A percentile compares a stretch with the other conserved stretches of the same genome.
These are phyloP conservation scores for Tuber microsphaerosporum DNA, from an alignment of 495 filamentous ascomycete genomes.

Conservation along the genomic window DNA sequence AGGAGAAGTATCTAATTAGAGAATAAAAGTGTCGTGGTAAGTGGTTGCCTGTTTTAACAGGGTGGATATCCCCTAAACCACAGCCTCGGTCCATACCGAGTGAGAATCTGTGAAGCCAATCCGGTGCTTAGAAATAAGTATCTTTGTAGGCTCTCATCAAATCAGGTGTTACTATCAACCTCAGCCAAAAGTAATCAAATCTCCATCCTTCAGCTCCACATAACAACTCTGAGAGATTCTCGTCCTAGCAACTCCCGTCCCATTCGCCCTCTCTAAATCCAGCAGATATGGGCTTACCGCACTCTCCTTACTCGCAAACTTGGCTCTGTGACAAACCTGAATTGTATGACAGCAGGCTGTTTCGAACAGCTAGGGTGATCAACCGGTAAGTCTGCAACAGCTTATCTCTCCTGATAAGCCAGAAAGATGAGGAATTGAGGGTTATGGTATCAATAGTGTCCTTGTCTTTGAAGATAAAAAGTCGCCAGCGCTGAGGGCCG, in stretches of 20 bases:
- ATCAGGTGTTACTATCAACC: slow-evolving; percentile 34
- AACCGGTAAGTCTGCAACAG: slow-evolving; percentile 72
- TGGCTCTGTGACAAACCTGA: slow-evolving; percentile 73
- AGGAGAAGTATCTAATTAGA: not conserved
- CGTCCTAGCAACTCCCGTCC: slow-evolving; percentile 73
- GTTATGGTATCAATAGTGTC: slow-evolving; percentile 73
- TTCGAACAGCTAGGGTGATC: slow-evolving; percentile 89
- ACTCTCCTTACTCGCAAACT: slow-evolving; percentile 73
- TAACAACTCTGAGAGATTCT: slow-evolving; percentile 65
- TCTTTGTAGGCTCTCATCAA: not conserved
- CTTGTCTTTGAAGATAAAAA: slow-evolving; percentile 85
- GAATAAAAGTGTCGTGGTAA: not conserved
- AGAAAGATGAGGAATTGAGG: slow-evolving; percentile 70
- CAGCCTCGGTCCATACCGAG: not conserved
- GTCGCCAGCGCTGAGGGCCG: slow-evolving; percentile 66
- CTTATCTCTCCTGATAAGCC: slow-evolving; percentile 77
- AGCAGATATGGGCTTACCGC: slow-evolving; percentile 84
- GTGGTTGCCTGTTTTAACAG: not conserved
- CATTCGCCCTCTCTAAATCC: slow-evolving; percentile 90
- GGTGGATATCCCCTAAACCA: not conserved
- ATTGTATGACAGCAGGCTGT: slow-evolving; percentile 90
- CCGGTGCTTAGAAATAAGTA: not conserved
- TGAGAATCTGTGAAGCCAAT: not conserved
- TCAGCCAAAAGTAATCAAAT: slow-evolving; percentile 78
- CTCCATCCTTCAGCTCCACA: slow-evolving; percentile 78